A percentile compares a stretch with the other conserved stretches of the same genome.
phyloP scores from a whole-genome alignment of 2,329 filamentous ascomycete species.

The Neopestalotiopsis sp. region DNA sequence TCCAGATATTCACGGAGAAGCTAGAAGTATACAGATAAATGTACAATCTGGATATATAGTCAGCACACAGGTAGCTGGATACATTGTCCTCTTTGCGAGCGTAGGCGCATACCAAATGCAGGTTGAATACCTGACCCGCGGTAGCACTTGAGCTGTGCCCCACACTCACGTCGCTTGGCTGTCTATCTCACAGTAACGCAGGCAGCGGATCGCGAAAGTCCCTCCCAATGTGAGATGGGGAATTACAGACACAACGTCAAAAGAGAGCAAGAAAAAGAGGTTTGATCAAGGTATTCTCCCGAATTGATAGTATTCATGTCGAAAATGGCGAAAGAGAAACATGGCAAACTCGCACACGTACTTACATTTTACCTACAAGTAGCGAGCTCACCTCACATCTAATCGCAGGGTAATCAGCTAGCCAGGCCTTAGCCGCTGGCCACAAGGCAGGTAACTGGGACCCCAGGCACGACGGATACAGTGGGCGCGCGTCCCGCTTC shows the following conservation, averaged over 20 bases:
- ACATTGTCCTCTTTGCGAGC: neutral
- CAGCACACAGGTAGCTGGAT: slow-evolving; percentile 10
- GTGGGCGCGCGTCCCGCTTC: neutral
- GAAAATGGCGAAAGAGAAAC: neutral
- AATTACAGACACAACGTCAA: neutral
- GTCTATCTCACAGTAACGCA: neutral
- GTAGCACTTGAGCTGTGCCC: slow-evolving; percentile 11
- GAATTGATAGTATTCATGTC: too few relatives aligned
- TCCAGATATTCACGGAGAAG: neutral
- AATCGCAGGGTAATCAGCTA: neutral
- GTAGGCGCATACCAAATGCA: neutral
- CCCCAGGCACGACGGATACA: too few relatives aligned
- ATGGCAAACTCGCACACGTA: neutral
- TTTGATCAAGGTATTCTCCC: too few relatives aligned
- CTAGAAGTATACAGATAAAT: neutral
- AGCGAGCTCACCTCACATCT: neutral
- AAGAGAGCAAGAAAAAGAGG: too few relatives aligned
- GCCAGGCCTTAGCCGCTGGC: neutral
- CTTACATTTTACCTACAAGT: neutral
- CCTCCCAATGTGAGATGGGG: neutral
- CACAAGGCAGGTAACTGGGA: neutral
- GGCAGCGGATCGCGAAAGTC: neutral
- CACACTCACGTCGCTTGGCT: slow-evolving; percentile 12
- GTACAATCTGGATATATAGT: neutral
- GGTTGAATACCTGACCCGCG: neutral